Percentiles rank a stretch among this genome's conserved stretches.
Conservation (phyloP, 352 stramenopile species). For the Nothophytophthora sp. region DNA sequence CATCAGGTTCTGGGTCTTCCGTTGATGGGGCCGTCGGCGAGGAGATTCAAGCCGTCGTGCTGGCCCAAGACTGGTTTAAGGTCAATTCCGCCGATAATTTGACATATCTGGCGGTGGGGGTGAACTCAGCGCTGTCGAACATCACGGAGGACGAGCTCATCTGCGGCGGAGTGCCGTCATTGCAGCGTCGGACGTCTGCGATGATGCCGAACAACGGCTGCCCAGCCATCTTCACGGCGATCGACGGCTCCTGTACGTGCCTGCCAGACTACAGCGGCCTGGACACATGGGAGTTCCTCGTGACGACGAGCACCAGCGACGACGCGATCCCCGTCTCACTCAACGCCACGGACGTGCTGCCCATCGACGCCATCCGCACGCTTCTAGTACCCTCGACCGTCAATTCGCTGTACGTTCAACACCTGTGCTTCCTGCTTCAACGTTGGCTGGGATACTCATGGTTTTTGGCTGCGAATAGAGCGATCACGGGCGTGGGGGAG, state of each 20-base stretch:
- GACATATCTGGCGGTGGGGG: conserved; percentile 32
- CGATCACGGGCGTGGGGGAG: conserved; percentile 20
- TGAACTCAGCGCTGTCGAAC: conserved; percentile 27
- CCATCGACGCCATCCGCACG: conserved; percentile 35
- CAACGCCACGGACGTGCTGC: conserved; percentile 18
- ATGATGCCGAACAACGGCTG: conserved; percentile 39
- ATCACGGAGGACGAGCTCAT: conserved; percentile 29
- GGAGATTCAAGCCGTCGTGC: conserved; percentile 15
- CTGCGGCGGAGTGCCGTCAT: conserved; percentile 34
- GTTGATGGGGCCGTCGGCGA: neutral
- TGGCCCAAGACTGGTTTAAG: conserved; percentile 35
- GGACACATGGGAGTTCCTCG: conserved; percentile 32
- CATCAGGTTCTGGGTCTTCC: conserved; percentile 1
- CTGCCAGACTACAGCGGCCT: conserved; percentile 21
- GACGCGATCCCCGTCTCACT: conserved; percentile 8
- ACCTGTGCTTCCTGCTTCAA: neutral
- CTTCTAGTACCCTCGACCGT: conserved; percentile 36
- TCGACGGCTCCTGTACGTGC: conserved; percentile 53
- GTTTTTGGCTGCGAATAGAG: conserved; percentile 3
- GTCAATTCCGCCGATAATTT: conserved; percentile 31
- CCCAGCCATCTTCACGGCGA: conserved; percentile 26
- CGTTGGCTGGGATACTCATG: neutral
- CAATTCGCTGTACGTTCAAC: conserved; percentile 24
- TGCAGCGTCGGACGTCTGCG: conserved; percentile 25
- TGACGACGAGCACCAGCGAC: conserved; percentile 13